Evolutionary conservation across 371 early-diverging fungal species (phyloP).

Genomic region (Lichtheimia ornata): DNA sequence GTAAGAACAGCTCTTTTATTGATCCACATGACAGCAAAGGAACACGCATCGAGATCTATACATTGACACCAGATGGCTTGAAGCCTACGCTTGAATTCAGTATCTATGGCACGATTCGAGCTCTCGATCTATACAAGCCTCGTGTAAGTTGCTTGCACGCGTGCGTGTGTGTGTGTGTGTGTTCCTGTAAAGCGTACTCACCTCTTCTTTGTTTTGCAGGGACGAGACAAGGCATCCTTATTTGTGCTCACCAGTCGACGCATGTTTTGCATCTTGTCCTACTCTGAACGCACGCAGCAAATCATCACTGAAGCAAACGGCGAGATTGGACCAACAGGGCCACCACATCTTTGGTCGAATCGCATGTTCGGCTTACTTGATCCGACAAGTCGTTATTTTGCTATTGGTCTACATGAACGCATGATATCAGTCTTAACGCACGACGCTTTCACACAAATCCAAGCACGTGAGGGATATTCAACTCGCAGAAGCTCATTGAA

Average conservation of each 20-base stretch:
- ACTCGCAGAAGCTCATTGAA: slow-evolving; percentile 15
- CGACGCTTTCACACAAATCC: slow-evolving; percentile 7
- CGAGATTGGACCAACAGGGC: slow-evolving; percentile 58
- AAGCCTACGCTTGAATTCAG: slow-evolving; percentile 67
- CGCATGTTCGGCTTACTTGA: slow-evolving; percentile 55
- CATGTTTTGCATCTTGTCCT: slow-evolving; percentile 65
- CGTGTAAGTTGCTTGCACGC: slow-evolving; percentile 36
- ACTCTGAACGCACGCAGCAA: slow-evolving; percentile 41
- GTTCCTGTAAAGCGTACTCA: not conserved
- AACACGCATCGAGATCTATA: slow-evolving; percentile 73
- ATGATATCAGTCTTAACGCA: slow-evolving; percentile 31
- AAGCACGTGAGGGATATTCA: no score
- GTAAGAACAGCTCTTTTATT: not conserved
- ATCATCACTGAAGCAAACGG: slow-evolving; percentile 70
- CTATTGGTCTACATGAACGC: slow-evolving; percentile 31
- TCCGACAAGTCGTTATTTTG: slow-evolving; percentile 50
- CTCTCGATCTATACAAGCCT: slow-evolving; percentile 59
- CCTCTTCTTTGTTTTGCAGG: slow-evolving; percentile 17
- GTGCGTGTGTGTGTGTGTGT: no score
- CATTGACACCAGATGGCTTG: slow-evolving; percentile 60
- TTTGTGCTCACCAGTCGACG: slow-evolving; percentile 61
- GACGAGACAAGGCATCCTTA: slow-evolving; percentile 55
- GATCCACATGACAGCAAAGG: slow-evolving; percentile 54
- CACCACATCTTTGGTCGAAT: slow-evolving; percentile 37
- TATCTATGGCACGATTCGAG: slow-evolving; percentile 71